Evolutionary conservation across 108 stramenopile species (phyloP).

Genomic region (Seminavis robusta): DNA sequence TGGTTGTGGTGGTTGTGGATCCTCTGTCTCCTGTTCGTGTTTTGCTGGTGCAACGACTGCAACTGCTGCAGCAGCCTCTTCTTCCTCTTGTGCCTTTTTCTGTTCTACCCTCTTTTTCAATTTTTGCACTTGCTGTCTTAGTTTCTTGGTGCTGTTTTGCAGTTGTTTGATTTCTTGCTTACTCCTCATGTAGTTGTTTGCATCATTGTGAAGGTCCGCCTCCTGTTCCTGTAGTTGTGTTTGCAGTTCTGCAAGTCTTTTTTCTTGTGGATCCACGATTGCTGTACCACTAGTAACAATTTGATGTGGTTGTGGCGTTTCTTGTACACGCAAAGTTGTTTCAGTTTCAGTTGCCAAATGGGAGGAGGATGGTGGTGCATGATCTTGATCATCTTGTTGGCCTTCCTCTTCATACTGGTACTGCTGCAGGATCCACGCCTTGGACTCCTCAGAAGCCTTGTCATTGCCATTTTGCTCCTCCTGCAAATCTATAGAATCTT

Average conservation of each 20-base stretch:
- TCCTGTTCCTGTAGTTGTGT: conserved; percentile 37
- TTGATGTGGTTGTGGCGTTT: neutral
- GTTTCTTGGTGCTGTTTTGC: conserved; percentile 40
- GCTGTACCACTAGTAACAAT: neutral
- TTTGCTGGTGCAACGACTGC: conserved; percentile 13
- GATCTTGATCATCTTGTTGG: conserved; percentile 14
- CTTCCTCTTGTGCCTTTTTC: conserved; percentile 12
- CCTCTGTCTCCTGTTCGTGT: conserved; percentile 7
- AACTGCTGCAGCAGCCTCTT: conserved; percentile 2
- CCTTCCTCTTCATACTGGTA: conserved; percentile 53
- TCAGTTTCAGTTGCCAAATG: conserved; percentile 9
- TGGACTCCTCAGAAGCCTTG: conserved; percentile 7
- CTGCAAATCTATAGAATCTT: too few relatives aligned
- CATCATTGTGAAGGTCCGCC: conserved; percentile 57
- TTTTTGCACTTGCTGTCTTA: conserved; percentile 32
- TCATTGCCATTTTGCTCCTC: neutral
- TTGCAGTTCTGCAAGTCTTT: conserved; percentile 15
- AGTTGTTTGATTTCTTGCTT: conserved; percentile 64
- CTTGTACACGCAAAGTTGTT: neutral
- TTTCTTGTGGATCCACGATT: conserved; percentile 5
- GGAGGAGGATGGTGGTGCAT: neutral
- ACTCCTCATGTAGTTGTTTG: conserved; percentile 72
- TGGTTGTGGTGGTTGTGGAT: conserved; percentile 19
- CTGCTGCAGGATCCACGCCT: conserved; percentile 42
- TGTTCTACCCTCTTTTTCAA: conserved; percentile 39